Evolutionary conservation across 306 rosid species (phyloP), one percentile per base, ranked within the genome.

Genomic region (Argentina anserina): DNA sequence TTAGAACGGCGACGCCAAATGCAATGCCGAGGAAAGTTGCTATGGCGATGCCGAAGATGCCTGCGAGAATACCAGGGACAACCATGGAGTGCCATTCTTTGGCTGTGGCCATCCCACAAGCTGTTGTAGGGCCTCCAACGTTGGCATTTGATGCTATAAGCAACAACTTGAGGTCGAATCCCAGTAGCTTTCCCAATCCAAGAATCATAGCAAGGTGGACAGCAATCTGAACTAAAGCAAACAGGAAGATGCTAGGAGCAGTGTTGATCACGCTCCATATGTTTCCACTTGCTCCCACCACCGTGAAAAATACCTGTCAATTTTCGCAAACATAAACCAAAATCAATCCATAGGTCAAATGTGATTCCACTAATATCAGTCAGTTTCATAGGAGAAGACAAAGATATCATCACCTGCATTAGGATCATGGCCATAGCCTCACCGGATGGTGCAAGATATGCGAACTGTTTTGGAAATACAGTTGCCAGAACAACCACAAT

Each of bases 21-120:
- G 76, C 96, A 59, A 88, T 86, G 49, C 96, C 93, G 1, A 88
- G 86, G 80, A 88, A 90, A 80, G 93, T 86, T 28, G 92, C 97
- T 3, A 90, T 83, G 59, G 86, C 78, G 46, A 85, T 83, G 31
- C 93, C 93, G 49, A 90, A 85, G 66, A 88, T 86, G 76, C 96
- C 96, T 69, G 87, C 93, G 74, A 88, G 96, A 86, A 90, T 86
- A 52, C 89, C 89, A 46, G 93, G 89, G 62, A 90, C 85, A 60
- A 90, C 60, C 80, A 90, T 81, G 12, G 97, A 90, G 42, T 60
- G 55, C 91, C 97, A 90, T 67, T 87, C 87, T 83, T 83, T 88
- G 53, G 90, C 84, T 7, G 87, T 82, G 63, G 92, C 93, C 92
- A 88, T 86, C 42, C 89, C 92, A 69, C 89, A 83, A 17, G 86